Evolutionary conservation across 306 rosid species (phyloP), one percentile per base, ranked within the genome.

Genomic region (Betula pendula): DNA sequence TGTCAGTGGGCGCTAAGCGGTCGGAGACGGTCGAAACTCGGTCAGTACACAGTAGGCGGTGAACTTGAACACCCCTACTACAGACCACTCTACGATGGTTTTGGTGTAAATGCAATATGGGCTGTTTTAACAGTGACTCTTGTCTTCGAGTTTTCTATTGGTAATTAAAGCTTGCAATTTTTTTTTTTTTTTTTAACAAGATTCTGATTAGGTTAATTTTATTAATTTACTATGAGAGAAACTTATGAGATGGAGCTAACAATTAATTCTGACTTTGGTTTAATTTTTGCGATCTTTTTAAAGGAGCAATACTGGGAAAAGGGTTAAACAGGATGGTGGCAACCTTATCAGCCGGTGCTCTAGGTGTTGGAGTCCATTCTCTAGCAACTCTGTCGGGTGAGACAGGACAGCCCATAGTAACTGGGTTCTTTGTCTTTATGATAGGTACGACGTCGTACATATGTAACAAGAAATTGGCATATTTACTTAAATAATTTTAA

Each of bases 261-360:
- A 13, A 55, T n/a, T n/a, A n/a, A n/a, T 43, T 25, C 3, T 49
- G 52, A 49, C 4, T 4, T 17, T 15, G 52, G 52, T 40, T 38
- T 35, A n/a, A n/a, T 51, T 15, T 63, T 15, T 16, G 20, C 2
- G 3, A 27, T 62, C 22, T n/a, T 31, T 12, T 7, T 72, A 22
- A 25, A 81, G 88, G 85, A 70, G 78, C 79, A 0, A 85, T 83
- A 2, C 56, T 81, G 0, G 85, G 85, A 31, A 73, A 66, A 56
- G 83, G 85, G n/a, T 58, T 81, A 45, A 85, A 85, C 38, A 75
- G 85, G 31, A 65, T 68, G 48, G 3, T 78, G 62, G 81, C 81
- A 38, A 78, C 83, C 7, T 33, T 81, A 8, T 25, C 27, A 35
- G 81, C 81, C 3, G 79, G 76, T n/a, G 76, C 67, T 49, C 75